Percentiles rank a stretch among this genome's conserved stretches.
phyloP scores from a whole-genome alignment of 2,329 filamentous ascomycete genomes.

The Claviceps monticola region DNA sequence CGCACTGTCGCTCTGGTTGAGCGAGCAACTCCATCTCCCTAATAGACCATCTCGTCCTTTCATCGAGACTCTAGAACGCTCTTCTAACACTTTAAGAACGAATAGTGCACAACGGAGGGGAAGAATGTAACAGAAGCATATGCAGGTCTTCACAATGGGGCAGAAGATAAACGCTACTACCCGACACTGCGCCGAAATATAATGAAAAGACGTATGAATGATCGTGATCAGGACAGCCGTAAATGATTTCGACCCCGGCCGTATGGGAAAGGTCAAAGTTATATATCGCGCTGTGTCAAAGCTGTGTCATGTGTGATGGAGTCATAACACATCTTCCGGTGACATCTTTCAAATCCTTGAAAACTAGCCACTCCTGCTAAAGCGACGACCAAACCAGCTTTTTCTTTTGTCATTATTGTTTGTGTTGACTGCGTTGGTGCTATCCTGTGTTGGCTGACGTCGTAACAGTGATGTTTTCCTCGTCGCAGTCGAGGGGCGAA shows the following conservation, averaged over 20 bases:
- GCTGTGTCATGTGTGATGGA: background rate
- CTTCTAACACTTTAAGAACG: background rate
- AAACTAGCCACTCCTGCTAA: conserved; percentile 48
- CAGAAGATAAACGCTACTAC: background rate
- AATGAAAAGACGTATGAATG: background rate
- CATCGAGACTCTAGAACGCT: background rate
- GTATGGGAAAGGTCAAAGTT: background rate
- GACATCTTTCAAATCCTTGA: background rate
- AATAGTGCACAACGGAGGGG: background rate
- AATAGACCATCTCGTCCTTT: background rate
- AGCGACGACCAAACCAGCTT: conserved; percentile 76
- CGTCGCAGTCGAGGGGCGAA: conserved; percentile 11
- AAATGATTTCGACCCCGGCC: background rate
- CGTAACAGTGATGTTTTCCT: conserved; percentile 15
- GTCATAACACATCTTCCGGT: background rate
- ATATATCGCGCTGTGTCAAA: too few species aligned
- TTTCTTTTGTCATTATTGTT: conserved; percentile 54
- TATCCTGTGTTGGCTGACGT: conserved; percentile 1
- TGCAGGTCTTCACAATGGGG: background rate
- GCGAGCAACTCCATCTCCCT: too few species aligned
- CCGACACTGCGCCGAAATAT: background rate
- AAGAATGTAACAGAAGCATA: conserved; percentile 3
- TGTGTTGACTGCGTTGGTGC: background rate
- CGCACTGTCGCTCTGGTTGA: too few species aligned
- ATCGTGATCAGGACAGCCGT: background rate